A percentile compares a stretch with the other conserved stretches of the same genome.
These are phyloP conservation scores for Cocos nucifera DNA, from an alignment of 176 grass and related monocot species.

Conservation along the genomic window DNA sequence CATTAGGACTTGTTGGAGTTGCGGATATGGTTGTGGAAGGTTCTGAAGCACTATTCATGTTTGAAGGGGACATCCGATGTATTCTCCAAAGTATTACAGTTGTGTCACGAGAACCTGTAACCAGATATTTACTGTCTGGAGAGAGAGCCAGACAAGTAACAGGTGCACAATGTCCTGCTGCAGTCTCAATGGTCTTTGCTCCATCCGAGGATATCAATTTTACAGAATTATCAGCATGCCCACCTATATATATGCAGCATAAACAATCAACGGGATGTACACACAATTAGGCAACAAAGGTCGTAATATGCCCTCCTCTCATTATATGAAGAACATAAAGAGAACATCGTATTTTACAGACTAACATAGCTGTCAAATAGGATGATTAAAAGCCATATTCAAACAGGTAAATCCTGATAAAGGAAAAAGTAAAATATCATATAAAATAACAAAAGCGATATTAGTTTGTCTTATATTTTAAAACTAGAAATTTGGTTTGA, in stretches of 20 bases:
- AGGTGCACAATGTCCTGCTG: constrained; percentile 74
- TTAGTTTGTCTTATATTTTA: too few relatives aligned
- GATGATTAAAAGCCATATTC: too few relatives aligned
- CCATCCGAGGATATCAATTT: constrained; percentile 79
- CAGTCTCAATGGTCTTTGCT: constrained; percentile 86
- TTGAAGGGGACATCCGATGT: constrained; percentile 40
- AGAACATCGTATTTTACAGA: too few relatives aligned
- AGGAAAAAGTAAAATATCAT: too few relatives aligned
- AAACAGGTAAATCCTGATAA: too few relatives aligned
- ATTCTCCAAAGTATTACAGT: constrained; percentile 93
- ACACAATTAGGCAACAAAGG: too few relatives aligned
- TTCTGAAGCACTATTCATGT: constrained; percentile 61
- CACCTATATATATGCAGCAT: constrained; percentile 53
- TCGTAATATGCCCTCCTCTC: too few relatives aligned
- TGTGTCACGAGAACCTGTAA: constrained; percentile 79
- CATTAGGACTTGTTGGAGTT: constrained; percentile 52
- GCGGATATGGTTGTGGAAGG: constrained; percentile 36
- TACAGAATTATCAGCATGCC: constrained; percentile 84
- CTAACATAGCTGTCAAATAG: too few relatives aligned
- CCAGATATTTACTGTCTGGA: constrained; percentile 75
- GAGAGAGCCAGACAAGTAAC: constrained; percentile 86
- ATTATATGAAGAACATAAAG: too few relatives aligned
- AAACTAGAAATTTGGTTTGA: too few relatives aligned
- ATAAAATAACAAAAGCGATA: too few relatives aligned
- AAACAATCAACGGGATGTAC: too few relatives aligned